phyloP scores from a whole-genome alignment of 2,329 filamentous ascomycete species.

The Parastagonospora avenae region DNA sequence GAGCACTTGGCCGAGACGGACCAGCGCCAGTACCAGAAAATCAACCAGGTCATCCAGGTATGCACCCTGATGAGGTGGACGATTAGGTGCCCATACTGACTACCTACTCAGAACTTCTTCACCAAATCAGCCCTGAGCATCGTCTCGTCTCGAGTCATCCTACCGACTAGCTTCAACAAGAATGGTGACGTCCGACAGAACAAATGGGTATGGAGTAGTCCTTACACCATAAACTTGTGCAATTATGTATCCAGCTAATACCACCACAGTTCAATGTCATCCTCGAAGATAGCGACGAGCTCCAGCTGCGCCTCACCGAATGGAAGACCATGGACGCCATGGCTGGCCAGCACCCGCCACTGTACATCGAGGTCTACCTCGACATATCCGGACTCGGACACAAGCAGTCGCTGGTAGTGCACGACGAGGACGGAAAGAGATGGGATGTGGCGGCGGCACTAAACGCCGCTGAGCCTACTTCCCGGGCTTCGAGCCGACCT shows the following conservation, averaged over 20 bases:
- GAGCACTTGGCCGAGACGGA: constrained; percentile 38
- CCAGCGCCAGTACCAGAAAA: constrained; percentile 58
- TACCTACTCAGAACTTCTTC: constrained; percentile 75
- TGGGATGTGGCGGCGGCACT: constrained; percentile 91
- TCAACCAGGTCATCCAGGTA: constrained; percentile 95
- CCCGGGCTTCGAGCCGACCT: constrained; percentile 54
- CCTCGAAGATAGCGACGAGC: constrained; percentile 88
- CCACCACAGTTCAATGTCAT: constrained; percentile 84
- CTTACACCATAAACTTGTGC: background rate
- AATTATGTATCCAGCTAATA: constrained; percentile 13
- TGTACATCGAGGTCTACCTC: constrained; percentile 90
- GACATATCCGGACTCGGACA: constrained; percentile 78
- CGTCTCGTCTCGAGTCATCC: constrained; percentile 76
- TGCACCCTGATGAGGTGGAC: constrained; percentile 18
- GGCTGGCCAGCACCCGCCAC: constrained; percentile 76
- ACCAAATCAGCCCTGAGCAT: constrained; percentile 85
- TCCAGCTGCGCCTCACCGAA: constrained; percentile 76
- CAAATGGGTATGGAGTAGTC: constrained; percentile 73
- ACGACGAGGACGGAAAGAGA: constrained; percentile 87
- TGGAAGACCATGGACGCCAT: constrained; percentile 84
- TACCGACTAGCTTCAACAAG: constrained; percentile 63
- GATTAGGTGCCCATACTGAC: constrained; percentile 24
- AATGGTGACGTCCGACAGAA: constrained; percentile 72
- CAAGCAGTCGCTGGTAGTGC: constrained; percentile 83
- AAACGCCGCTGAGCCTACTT: constrained; percentile 61